Conservation (phyloP, 2,329 filamentous ascomycete species). For the Plectosphaerella sp. region DNA sequence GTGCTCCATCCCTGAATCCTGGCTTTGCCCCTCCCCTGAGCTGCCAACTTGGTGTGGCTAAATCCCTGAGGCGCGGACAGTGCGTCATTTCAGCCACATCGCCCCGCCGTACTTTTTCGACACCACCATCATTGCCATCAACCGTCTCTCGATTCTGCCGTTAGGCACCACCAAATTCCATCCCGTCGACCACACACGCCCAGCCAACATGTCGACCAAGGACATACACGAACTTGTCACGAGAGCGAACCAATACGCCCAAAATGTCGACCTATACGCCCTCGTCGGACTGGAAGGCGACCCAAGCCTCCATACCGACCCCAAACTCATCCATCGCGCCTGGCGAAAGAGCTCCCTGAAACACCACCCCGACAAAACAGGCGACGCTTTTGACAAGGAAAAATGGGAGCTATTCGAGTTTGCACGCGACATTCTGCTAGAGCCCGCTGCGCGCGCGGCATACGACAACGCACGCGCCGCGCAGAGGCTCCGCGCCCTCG, state of each 20-base stretch:
- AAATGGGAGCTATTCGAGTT: slow-evolving; percentile 84
- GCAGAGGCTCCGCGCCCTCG: slow-evolving; percentile 61
- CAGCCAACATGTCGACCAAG: neutral
- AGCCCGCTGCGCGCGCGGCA: slow-evolving; percentile 63
- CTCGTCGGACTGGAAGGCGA: slow-evolving; percentile 58
- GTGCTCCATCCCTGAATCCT: too few relatives aligned
- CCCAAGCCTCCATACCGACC: slow-evolving; percentile 47
- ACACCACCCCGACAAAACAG: slow-evolving; percentile 90
- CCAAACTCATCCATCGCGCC: slow-evolving; percentile 74
- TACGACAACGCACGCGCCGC: slow-evolving; percentile 78
- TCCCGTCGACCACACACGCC: neutral
- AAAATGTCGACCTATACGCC: slow-evolving; percentile 69
- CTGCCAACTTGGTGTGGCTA: too few relatives aligned
- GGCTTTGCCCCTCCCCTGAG: too few relatives aligned
- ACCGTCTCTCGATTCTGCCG: too few relatives aligned
- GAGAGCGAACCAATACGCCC: slow-evolving; percentile 55
- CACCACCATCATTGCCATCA: too few relatives aligned
- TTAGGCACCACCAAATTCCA: too few relatives aligned
- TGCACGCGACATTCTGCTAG: slow-evolving; percentile 78
- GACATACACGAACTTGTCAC: slow-evolving; percentile 44
- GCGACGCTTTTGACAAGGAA: slow-evolving; percentile 67
- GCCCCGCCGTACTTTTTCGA: too few relatives aligned
- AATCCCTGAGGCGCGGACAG: too few relatives aligned
- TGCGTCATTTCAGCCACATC: too few relatives aligned
- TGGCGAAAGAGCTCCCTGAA: slow-evolving; percentile 84